Evolutionary conservation across 768 basidiomycete species (phyloP), one percentile per base, ranked within the genome.

Genomic region (Leccinum ochraceum): DNA sequence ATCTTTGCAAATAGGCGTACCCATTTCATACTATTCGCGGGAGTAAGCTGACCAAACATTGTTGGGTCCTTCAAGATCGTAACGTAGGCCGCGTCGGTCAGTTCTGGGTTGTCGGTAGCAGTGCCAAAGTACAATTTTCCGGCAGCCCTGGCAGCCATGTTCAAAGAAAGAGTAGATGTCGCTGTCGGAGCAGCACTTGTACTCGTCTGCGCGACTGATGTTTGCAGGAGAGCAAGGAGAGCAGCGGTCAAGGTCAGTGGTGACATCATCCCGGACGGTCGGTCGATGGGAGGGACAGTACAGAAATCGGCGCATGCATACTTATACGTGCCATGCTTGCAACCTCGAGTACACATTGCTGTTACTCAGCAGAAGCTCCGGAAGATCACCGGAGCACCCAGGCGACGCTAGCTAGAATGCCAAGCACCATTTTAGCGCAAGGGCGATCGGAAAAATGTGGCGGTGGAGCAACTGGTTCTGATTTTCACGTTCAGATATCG

Each of bases 61-160:
- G 30, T 52, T 2, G 65, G 53, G 30, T 60, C 11, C 2, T 52
- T 65, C 58, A 62, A 20, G 32, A 62, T 49, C n/a, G 49, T n/a
- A 20, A 55, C 34, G 28, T 61, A 70, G 56, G 60, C 51, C 0
- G 66, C 59, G 59, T 83, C 76, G 11, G 66, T 71, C 42, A 83
- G 68, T 68, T 82, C 80, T 2, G 73, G 70, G 68, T 80, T 81
- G 67, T 80, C 80, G 3, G 81, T 81, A 30, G 81, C 81, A 52
- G 77, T 71, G 30, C 81, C 80, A 54, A 81, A 81, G 72, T 82
- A 83, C 9, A 75, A 61, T 68, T 80, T 81, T 2, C 78, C 77
- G 5, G 76, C 72, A 6, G 74, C 68, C 64, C 69, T 75, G 3
- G 81, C 79, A 5, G 75, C 71, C 8, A 63, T 66, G 67, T 81